A percentile compares a stretch with the other conserved stretches of the same genome.
These are phyloP conservation scores for Plectosphaerella plurivora DNA, from an alignment of 2,329 filamentous ascomycete genomes.

Conservation along the genomic window DNA sequence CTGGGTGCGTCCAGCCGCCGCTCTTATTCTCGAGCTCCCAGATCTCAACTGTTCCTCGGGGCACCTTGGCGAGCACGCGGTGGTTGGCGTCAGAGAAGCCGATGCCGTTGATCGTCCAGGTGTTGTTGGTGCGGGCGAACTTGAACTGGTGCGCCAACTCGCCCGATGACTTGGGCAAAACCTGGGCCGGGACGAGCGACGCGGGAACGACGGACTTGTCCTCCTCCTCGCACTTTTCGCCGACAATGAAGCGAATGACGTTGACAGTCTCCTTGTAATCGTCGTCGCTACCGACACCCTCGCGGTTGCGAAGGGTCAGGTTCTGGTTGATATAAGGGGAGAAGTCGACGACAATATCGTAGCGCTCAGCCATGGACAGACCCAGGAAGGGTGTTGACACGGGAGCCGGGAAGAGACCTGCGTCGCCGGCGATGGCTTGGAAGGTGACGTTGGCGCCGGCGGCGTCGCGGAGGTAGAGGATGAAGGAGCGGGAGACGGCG, in stretches of 20 bases:
- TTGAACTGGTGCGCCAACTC: conserved; percentile 37
- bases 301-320: conserved; percentile 29
- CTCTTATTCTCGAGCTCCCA: conserved; percentile 46
- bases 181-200: conserved; percentile 33
- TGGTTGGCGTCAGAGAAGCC: conserved; percentile 39
- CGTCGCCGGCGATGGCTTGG: conserved; percentile 49
- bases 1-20: conserved; percentile 47
- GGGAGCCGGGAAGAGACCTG: conserved; percentile 43
- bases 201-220: conserved; percentile 30
- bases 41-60: conserved; percentile 40
- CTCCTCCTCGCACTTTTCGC: conserved; percentile 22
- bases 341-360: conserved; percentile 56
- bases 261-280: conserved; percentile 48
- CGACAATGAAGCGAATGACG: conserved; percentile 48
- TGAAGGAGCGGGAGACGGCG: conserved; percentile 41
- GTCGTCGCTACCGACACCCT: conserved; percentile 33
- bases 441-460: conserved; percentile 34
- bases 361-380: conserved; percentile 52
- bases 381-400: conserved; percentile 34
- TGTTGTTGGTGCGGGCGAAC: conserved; percentile 36
- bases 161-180: conserved; percentile 15
- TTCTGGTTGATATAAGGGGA: conserved; percentile 40
- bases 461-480: conserved; percentile 37
- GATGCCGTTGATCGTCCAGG: conserved; percentile 49
- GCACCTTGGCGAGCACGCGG: conserved; percentile 43